These are phyloP conservation scores for Chaetomium olivaceum DNA, from an alignment of 2,329 filamentous ascomycete genomes.

Conservation along the genomic window DNA sequence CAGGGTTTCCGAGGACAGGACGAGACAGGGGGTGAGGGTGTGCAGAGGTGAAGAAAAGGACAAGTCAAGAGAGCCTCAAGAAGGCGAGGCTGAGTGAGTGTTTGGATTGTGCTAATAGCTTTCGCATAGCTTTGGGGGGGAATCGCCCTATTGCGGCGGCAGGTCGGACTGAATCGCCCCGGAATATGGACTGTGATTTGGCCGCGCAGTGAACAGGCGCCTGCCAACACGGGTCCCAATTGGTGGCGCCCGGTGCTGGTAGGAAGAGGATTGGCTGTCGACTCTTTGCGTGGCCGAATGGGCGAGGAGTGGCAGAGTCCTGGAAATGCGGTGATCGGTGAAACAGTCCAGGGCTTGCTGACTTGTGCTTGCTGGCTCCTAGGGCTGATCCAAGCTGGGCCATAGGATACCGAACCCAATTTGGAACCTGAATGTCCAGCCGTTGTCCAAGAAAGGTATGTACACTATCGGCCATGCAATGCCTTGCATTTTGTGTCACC, in stretches of 20 bases:
- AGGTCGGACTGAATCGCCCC: constrained; percentile 4
- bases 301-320: not conserved
- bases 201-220: not conserved
- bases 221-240: not conserved
- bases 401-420: constrained; percentile 2
- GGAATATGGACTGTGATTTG: constrained; percentile 5
- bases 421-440: not conserved
- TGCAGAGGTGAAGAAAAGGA: not conserved
- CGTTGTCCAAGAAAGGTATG: constrained; percentile 3
- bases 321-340: constrained; percentile 11
- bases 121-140: not conserved
- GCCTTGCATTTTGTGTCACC: not conserved
- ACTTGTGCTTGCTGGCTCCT: not conserved
- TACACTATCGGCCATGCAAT: not conserved
- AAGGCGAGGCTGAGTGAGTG: constrained; percentile 10
- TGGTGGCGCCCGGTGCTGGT: constrained; percentile 5
- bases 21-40: not conserved
- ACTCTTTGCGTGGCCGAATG: not conserved
- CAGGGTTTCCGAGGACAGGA: not conserved
- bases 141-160: constrained; percentile 4
- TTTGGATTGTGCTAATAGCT: not conserved
- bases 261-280: not conserved
- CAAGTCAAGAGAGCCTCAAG: not conserved
- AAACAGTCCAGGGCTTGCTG: not conserved
- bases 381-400: constrained; percentile 7